Percentiles rank a stretch among this genome's conserved stretches.
Evolutionary conservation across 306 rosid species (phyloP).

Genomic region (Sindora glabra): DNA sequence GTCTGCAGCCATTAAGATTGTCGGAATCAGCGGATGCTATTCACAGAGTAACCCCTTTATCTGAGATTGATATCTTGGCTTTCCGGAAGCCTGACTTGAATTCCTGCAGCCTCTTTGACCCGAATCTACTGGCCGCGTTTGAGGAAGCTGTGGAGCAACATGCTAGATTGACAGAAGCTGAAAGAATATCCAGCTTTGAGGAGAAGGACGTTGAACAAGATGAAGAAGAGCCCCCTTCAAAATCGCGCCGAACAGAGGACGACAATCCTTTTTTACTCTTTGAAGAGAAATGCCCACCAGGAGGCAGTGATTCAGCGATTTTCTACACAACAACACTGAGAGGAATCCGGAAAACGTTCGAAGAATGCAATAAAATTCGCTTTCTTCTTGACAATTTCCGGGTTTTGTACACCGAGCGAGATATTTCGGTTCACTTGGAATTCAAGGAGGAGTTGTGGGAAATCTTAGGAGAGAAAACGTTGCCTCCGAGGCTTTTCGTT

Average conservation of each 20-base stretch:
- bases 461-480: constrained; percentile 27
- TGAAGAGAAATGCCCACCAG: constrained; percentile 67
- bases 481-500: constrained; percentile 81
- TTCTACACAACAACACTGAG: constrained; percentile 74
- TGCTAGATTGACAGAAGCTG: constrained; percentile 29
- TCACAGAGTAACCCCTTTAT: constrained; percentile 8
- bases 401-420: constrained; percentile 60
- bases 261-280: constrained; percentile 37
- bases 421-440: constrained; percentile 72
- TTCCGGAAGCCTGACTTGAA: constrained; percentile 72
- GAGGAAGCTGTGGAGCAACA: constrained; percentile 50
- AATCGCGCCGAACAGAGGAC: constrained; percentile 16
- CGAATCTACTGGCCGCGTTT: constrained; percentile 60
- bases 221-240: constrained; percentile 8
- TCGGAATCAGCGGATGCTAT: neutral
- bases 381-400: constrained; percentile 69
- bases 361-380: constrained; percentile 65
- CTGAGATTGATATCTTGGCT: constrained; percentile 37
- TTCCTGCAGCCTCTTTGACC: constrained; percentile 77
- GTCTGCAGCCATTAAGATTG: constrained; percentile 14
- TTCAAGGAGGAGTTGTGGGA: constrained; percentile 65
- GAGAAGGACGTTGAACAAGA: neutral
- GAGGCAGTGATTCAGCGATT: constrained; percentile 48
- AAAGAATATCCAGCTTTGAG: constrained; percentile 24
- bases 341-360: constrained; percentile 79